Evolutionary conservation across 805 yeast species (phyloP), one percentile per base, ranked within the genome.

Genomic region (Spathaspora girioi): DNA sequence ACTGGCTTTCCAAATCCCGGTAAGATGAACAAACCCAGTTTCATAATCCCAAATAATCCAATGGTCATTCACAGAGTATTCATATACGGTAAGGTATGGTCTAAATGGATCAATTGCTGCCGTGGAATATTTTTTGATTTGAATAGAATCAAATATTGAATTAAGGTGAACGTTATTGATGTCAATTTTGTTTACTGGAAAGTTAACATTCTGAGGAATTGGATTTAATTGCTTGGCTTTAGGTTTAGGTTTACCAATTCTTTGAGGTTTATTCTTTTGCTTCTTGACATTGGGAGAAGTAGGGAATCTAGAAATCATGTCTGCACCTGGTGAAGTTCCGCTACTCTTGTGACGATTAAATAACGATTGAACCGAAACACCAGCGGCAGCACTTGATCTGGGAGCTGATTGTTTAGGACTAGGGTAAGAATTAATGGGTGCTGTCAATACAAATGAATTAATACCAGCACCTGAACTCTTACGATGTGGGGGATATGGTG

Each of bases 1-100:
- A 15, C 75, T 66, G 1, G 77, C 76, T 65, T 91, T 88, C 96
- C 96, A 90, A 47, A 90, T 77, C 0, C 96, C 96, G 0, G 97
- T 90, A 47, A 90, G 76, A 60, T 89, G 96, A 10, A 90, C 96
- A 63, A 84, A 85, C 0, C 97, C 96, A 2, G 94, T 83, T 56
- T 78, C 80, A 62, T 86, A 84, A 65, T 87, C 94, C 97, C 97
- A 90, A 55, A 89, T 83, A 50, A 90, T 80, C 81, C 90, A 81
- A 59, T 87, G 86, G 52, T 77, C 81, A 57, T 84, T 84, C 51
- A 88, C 65, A 60, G 72, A 75, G 68, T 84, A 89, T 66, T 89
- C 94, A 61, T 75, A 87, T 5, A 87, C 94, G 1, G 89, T 81
- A 38, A 86, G 67, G 62, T 72, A 84, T 63, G 80, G 80, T 53